phyloP scores from a whole-genome alignment of 495 filamentous ascomycete species.

The Penicillium ochrochloron region DNA sequence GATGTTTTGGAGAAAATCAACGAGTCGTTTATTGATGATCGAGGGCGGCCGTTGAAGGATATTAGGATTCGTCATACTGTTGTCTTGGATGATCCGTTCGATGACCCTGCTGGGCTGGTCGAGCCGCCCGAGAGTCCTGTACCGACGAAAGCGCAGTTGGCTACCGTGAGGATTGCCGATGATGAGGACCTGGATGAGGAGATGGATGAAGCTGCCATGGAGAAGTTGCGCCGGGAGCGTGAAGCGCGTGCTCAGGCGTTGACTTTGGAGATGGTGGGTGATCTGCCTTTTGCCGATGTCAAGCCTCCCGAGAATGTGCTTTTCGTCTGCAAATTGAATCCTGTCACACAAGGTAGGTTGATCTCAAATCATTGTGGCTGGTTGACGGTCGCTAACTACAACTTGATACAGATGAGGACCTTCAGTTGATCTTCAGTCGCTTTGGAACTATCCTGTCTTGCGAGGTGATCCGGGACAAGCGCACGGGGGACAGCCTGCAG shows the following conservation, averaged over 20 bases:
- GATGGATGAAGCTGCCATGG: constrained; percentile 76
- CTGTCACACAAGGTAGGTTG: constrained; percentile 76
- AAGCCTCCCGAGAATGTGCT: constrained; percentile 96
- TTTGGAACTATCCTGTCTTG: constrained; percentile 95
- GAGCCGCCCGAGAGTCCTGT: constrained; percentile 81
- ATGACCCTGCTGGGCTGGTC: constrained; percentile 73
- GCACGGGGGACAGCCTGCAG: constrained; percentile 92
- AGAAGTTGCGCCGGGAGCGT: constrained; percentile 80
- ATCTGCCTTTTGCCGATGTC: constrained; percentile 96
- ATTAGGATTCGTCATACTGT: constrained; percentile 92
- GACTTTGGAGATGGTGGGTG: constrained; percentile 96
- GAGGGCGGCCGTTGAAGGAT: constrained; percentile 83
- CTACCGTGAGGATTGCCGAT: constrained; percentile 90
- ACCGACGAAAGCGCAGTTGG: constrained; percentile 80
- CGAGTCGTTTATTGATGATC: constrained; percentile 80
- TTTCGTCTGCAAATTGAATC: constrained; percentile 98
- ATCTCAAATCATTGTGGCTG: not conserved
- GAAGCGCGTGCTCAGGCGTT: constrained; percentile 94
- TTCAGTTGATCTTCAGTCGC: constrained; percentile 93
- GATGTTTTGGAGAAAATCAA: constrained; percentile 94
- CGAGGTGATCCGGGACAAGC: constrained; percentile 93
- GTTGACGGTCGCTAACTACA: constrained; percentile 13
- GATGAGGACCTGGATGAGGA: constrained; percentile 80
- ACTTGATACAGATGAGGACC: constrained; percentile 74
- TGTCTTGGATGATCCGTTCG: constrained; percentile 85